phyloP scores from a whole-genome alignment of 1,284 basidiomycete species.

The Ganoderma lucidum region DNA sequence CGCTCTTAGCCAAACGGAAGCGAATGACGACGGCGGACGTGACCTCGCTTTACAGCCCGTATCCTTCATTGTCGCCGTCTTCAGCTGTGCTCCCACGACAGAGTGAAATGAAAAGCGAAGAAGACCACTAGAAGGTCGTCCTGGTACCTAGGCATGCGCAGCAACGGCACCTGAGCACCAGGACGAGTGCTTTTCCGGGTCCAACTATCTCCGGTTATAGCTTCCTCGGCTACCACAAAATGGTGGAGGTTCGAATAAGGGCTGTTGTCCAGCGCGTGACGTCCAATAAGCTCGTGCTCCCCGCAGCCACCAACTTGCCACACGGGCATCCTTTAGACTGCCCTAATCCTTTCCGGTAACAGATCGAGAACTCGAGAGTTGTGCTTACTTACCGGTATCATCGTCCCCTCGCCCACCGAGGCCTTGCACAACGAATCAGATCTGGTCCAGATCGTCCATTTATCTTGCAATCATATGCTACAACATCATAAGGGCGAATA shows the following conservation, averaged over 20 bases:
- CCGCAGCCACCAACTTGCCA: not conserved
- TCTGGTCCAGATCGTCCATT: conserved; percentile 5
- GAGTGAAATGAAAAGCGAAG: not conserved
- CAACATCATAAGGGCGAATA: conserved; percentile 18
- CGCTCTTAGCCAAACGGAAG: conserved; percentile 1
- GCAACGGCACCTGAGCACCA: conserved; percentile 5
- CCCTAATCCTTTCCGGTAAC: not conserved
- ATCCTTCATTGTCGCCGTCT: not conserved
- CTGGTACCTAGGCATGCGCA: conserved; percentile 14
- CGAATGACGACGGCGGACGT: not conserved
- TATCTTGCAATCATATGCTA: conserved; percentile 18
- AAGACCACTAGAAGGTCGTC: conserved; percentile 4
- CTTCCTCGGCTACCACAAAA: conserved; percentile 5
- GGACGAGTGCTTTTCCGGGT: not conserved
- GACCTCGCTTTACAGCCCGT: not conserved
- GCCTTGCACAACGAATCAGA: not conserved
- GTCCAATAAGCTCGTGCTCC: not conserved
- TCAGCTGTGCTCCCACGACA: not conserved
- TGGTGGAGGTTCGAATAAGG: not conserved
- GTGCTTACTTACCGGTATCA: conserved; percentile 7
- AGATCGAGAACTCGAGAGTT: not conserved
- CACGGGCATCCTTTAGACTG: not conserved
- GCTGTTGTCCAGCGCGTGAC: not conserved
- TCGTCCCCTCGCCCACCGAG: no score
- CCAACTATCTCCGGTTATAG: not conserved